These are phyloP conservation scores for Talaromyces rugulosus DNA, from an alignment of 2,329 filamentous ascomycete genomes.

Conservation along the genomic window DNA sequence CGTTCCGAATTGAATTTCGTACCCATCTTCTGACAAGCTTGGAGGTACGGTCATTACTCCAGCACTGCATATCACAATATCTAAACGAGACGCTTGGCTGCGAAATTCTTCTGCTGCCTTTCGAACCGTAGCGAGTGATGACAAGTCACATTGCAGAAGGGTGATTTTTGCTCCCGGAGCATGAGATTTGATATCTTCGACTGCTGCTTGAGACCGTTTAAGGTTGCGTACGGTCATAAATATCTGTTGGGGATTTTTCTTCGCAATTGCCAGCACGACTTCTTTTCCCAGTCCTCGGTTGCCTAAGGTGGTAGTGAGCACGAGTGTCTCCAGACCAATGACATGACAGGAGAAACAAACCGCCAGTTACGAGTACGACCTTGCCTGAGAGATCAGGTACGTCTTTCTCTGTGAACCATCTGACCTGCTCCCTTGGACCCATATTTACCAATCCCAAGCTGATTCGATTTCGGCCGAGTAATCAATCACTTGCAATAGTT, in stretches of 20 bases:
- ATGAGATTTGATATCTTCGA: conserved; percentile 15
- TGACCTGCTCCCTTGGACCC: neutral
- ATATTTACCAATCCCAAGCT: neutral
- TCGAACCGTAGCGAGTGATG: conserved; percentile 47
- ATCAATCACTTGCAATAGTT: neutral
- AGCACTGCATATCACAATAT: conserved; percentile 44
- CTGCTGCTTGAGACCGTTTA: conserved; percentile 18
- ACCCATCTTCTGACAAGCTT: conserved; percentile 35
- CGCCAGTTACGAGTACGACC: conserved; percentile 51
- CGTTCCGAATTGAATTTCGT: conserved; percentile 44
- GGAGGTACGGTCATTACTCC: conserved; percentile 43
- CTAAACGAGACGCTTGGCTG: conserved; percentile 38
- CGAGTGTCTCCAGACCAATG: neutral
- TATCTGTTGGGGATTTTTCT: neutral
- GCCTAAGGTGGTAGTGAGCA: neutral
- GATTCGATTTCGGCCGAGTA: too few species aligned
- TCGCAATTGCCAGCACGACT: neutral
- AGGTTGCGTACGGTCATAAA: neutral
- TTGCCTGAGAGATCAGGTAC: conserved; percentile 45
- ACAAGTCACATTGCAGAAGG: conserved; percentile 48
- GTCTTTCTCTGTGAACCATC: conserved; percentile 35
- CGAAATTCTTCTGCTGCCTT: conserved; percentile 40
- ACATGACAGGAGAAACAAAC: conserved; percentile 22
- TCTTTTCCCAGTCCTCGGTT: conserved; percentile 29
- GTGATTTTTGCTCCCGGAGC: conserved; percentile 33